These are phyloP conservation scores for Bidens hawaiensis DNA, from an alignment of 140 eudicot species.

Conservation along the genomic window DNA sequence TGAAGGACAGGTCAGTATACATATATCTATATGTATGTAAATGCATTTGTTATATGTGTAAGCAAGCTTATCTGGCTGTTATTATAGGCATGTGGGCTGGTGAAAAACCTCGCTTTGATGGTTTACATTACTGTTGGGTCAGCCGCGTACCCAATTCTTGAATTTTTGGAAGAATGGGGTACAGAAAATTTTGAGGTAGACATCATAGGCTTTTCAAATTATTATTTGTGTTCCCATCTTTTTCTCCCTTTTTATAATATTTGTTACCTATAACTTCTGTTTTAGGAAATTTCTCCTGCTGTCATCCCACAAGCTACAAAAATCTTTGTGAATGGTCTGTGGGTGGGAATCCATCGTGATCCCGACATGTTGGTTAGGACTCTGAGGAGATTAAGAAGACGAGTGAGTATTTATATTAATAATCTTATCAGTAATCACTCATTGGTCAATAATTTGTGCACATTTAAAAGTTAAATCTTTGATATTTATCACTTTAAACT, in stretches of 20 bases:
- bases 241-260: neutral
- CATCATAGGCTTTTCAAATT: neutral
- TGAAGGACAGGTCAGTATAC: constrained; percentile 70
- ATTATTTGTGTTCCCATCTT: neutral
- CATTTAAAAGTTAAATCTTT: neutral
- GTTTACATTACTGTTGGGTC: constrained; percentile 95
- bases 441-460: neutral
- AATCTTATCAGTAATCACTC: constrained; percentile 8
- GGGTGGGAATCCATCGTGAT: constrained; percentile 98
- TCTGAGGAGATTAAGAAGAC: constrained; percentile 68
- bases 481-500: neutral
- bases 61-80: neutral
- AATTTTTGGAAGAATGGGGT: constrained; percentile 98
- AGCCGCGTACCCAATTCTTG: constrained; percentile 94
- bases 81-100: constrained; percentile 85
- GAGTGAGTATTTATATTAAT: constrained; percentile 38
- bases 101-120: constrained; percentile 96
- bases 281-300: constrained; percentile 93
- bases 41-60: too few relatives aligned
- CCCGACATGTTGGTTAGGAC: constrained; percentile 95
- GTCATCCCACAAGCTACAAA: constrained; percentile 97
- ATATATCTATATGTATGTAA: too few relatives aligned
- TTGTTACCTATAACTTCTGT: neutral
- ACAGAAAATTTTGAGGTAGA: constrained; percentile 91
- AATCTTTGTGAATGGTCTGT: constrained; percentile 91